phyloP scores from a whole-genome alignment of 805 yeast genomes.

The Sugiyamaella marilandica region DNA sequence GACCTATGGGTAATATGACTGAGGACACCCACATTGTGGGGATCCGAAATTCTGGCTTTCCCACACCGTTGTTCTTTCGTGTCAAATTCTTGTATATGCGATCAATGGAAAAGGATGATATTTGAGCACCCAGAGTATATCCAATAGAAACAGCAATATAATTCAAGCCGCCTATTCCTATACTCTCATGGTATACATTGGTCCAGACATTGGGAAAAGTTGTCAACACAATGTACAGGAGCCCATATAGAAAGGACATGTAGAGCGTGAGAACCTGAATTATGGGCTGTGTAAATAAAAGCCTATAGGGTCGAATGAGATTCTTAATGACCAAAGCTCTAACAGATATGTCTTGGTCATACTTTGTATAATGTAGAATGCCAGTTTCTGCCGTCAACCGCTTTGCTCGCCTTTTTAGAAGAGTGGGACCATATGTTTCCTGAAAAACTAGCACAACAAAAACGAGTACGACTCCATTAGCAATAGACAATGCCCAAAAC shows the following conservation, averaged over 20 bases:
- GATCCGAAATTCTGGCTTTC: conserved; percentile 56
- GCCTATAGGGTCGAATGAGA: conserved; percentile 49
- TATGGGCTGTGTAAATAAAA: conserved; percentile 56
- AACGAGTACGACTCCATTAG: conserved; percentile 45
- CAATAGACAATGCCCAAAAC: conserved; percentile 51
- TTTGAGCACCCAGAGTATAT: conserved; percentile 43
- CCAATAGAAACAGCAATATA: conserved; percentile 56
- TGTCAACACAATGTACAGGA: conserved; percentile 56
- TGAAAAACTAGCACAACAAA: conserved; percentile 41
- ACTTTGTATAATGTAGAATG: conserved; percentile 48
- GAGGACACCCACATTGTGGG: conserved; percentile 53
- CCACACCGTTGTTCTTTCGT: conserved; percentile 44
- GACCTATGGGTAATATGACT: conserved; percentile 51
- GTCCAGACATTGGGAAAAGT: conserved; percentile 54
- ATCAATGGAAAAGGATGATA: conserved; percentile 44
- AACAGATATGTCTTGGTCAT: conserved; percentile 38
- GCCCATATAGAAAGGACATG: conserved; percentile 62
- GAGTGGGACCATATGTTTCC: conserved; percentile 57
- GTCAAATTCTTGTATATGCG: conserved; percentile 38
- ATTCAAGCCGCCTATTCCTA: conserved; percentile 54
- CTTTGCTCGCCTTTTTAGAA: conserved; percentile 44
- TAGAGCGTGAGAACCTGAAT: conserved; percentile 56
- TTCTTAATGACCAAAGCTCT: conserved; percentile 34
- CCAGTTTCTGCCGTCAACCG: conserved; percentile 49
- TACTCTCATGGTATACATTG: conserved; percentile 42